phyloP scores from a whole-genome alignment of 1,139 yeast genomes.

The Blastobotrys raffinosifermentans region DNA sequence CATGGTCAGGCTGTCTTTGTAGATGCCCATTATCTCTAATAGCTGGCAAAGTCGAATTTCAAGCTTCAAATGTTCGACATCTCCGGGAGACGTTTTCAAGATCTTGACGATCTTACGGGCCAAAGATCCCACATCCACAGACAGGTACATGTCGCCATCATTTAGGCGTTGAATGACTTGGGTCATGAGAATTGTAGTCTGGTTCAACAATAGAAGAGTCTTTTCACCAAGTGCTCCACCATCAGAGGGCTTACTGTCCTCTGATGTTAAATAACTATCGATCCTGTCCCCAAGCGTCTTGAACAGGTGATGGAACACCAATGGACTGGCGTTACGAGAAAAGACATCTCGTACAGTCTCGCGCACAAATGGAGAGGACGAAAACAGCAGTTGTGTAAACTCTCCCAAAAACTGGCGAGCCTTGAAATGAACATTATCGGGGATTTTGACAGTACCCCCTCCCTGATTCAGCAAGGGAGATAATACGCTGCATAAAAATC shows the following conservation, averaged over 20 bases:
- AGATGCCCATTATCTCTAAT: constrained; percentile 46
- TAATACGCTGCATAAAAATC: constrained; percentile 42
- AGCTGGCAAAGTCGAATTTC: constrained; percentile 57
- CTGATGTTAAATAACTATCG: constrained; percentile 21
- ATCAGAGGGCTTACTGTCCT: constrained; percentile 6
- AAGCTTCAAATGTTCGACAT: constrained; percentile 42
- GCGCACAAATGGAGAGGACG: constrained; percentile 28
- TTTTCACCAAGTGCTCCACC: constrained; percentile 12
- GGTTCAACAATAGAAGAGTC: constrained; percentile 37
- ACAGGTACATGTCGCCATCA: constrained; percentile 36
- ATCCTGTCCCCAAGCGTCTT: constrained; percentile 26
- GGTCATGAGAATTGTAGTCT: constrained; percentile 38
- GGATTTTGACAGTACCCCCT: constrained; percentile 18
- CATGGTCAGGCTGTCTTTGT: constrained; percentile 25
- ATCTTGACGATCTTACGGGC: constrained; percentile 35
- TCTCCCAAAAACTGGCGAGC: constrained; percentile 24
- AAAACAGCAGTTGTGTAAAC: constrained; percentile 21
- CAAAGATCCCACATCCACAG: constrained; percentile 38
- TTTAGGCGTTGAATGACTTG: constrained; percentile 39
- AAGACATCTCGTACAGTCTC: constrained; percentile 46
- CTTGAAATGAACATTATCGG: constrained; percentile 23
- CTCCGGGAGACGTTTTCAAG: constrained; percentile 35
- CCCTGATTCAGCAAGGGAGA: constrained; percentile 25
- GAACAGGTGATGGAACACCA: constrained; percentile 38
- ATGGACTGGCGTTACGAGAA: constrained; percentile 41